These are phyloP conservation scores for Cicer pinnatifidum DNA, from an alignment of 306 rosid species.

Conservation along the genomic window DNA sequence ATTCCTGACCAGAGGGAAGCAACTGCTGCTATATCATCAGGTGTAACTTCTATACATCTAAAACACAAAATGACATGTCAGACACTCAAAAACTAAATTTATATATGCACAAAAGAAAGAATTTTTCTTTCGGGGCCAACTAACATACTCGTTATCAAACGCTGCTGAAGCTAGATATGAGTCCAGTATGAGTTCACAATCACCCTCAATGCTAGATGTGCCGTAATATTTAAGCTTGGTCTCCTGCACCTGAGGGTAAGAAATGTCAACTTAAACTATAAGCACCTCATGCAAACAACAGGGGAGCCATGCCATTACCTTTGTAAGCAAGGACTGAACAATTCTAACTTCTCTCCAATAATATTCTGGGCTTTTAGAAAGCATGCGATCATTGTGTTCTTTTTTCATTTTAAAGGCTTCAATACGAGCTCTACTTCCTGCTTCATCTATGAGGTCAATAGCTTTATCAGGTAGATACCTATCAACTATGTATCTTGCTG, in stretches of 20 bases:
- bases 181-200: constrained; percentile 53
- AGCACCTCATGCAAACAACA: constrained; percentile 22
- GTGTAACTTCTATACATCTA: constrained; percentile 66
- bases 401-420: constrained; percentile 71
- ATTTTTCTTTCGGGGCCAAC: constrained; percentile 40
- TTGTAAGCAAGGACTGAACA: constrained; percentile 76
- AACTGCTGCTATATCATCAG: constrained; percentile 75
- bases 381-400: constrained; percentile 61
- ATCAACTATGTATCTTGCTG: constrained; percentile 76
- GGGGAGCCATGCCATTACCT: constrained; percentile 57
- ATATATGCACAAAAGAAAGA: constrained; percentile 29
- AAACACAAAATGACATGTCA: constrained; percentile 40
- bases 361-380: constrained; percentile 68
- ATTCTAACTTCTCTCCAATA: constrained; percentile 83
- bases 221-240: constrained; percentile 61
- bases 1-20: constrained; percentile 86
- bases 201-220: constrained; percentile 54
- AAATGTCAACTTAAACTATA: constrained; percentile 36
- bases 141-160: constrained; percentile 62
- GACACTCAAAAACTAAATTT: constrained; percentile 43
- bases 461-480: constrained; percentile 99
- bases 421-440: constrained; percentile 92
- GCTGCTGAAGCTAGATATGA: constrained; percentile 58
- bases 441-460: constrained; percentile 94
- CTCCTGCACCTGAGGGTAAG: constrained; percentile 54